These are phyloP conservation scores for Monosporascus sp. DNA, from an alignment of 2,329 filamentous ascomycete species.

Conservation along the genomic window DNA sequence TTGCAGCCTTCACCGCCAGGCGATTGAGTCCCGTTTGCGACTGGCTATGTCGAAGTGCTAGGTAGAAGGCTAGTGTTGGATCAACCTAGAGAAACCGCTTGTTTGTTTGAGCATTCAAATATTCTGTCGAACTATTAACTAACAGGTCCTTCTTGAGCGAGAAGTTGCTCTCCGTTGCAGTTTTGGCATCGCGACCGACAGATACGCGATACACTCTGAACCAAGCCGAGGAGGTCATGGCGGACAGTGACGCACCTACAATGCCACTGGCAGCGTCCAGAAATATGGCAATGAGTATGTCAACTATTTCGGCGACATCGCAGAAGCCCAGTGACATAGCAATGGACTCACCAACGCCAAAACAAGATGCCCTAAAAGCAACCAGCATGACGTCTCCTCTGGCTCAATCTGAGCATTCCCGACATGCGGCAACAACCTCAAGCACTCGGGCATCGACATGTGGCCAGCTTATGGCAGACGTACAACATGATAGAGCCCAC, in stretches of 20 bases:
- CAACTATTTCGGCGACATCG: slow-evolving; percentile 1
- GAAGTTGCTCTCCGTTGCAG: background rate
- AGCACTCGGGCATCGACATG: background rate
- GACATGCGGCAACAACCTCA: background rate
- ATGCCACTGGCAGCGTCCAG: slow-evolving; percentile 6
- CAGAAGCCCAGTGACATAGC: background rate
- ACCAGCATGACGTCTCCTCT: background rate
- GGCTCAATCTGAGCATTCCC: background rate
- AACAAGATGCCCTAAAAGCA: background rate
- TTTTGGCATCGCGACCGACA: background rate
- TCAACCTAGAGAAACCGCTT: background rate
- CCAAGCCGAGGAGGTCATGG: background rate
- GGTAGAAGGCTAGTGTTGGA: background rate
- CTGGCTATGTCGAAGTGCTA: background rate
- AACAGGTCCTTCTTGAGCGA: background rate
- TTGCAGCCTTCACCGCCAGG: background rate
- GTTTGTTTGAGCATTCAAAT: background rate
- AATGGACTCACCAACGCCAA: background rate
- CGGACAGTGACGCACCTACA: background rate
- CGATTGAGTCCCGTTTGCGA: background rate
- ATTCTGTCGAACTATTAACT: background rate
- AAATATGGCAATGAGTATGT: slow-evolving; percentile 7
- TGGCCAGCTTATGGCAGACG: background rate
- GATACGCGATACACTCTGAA: background rate
- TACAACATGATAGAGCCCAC: background rate